Evolutionary conservation across 2,329 filamentous ascomycete genomes (phyloP).

Genomic region (Xylariaceae sp.): DNA sequence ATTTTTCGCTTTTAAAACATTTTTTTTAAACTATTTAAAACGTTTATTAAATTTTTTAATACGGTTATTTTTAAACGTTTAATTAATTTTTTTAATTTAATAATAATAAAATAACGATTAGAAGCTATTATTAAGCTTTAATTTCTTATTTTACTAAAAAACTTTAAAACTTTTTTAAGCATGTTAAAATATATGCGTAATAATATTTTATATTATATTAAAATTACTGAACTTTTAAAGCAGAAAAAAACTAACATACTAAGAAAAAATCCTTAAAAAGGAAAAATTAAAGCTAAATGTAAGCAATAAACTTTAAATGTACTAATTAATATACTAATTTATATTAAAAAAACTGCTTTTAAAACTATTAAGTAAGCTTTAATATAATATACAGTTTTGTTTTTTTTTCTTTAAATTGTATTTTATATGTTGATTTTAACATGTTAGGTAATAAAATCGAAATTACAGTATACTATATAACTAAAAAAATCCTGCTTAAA

Average conservation of each 20-base stretch:
- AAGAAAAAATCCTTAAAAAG: no score
- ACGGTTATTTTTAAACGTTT: neutral
- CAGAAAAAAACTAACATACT: neutral
- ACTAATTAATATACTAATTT: neutral
- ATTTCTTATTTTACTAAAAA: neutral
- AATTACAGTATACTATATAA: constrained; percentile 11
- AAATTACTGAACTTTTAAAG: neutral
- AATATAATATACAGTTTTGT: constrained; percentile 4
- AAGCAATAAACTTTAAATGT: neutral
- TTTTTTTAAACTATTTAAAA: constrained; percentile 1
- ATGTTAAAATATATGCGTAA: neutral
- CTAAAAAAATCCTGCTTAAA: neutral
- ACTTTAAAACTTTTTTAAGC: constrained; percentile 7
- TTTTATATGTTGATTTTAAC: constrained; percentile 16
- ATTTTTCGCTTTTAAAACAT: constrained; percentile 1
- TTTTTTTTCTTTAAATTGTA: neutral
- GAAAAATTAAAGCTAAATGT: neutral
- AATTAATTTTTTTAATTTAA: neutral
- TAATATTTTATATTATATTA: neutral
- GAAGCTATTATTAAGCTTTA: neutral
- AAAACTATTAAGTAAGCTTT: constrained; percentile 6
- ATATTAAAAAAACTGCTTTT: neutral
- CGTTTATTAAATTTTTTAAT: constrained; percentile 11
- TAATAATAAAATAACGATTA: constrained; percentile 7
- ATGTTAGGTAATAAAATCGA: constrained; percentile 3